These are phyloP conservation scores for Cruciata laevipes DNA, from an alignment of 257 asterid genomes.

Conservation along the genomic window DNA sequence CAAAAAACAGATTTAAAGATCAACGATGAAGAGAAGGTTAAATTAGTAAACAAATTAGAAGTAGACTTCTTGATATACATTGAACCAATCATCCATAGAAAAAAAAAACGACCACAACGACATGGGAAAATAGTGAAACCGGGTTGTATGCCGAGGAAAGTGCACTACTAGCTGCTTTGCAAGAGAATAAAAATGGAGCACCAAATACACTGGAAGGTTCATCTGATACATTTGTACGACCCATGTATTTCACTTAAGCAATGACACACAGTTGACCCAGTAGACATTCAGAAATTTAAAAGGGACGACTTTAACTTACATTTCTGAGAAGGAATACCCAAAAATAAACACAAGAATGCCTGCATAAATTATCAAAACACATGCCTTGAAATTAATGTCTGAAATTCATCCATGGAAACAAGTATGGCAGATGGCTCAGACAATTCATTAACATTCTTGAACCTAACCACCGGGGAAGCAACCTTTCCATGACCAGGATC, in stretches of 20 bases:
- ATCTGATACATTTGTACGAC: background rate
- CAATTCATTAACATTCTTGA: slow-evolving; percentile 43
- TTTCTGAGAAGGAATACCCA: background rate
- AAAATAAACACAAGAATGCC: background rate
- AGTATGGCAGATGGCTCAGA: slow-evolving; percentile 52
- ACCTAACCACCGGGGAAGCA: slow-evolving; percentile 70
- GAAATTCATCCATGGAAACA: slow-evolving; percentile 68
- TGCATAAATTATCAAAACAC: slow-evolving; percentile 12
- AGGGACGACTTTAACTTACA: background rate
- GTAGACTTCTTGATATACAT: background rate
- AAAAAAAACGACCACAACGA: too few relatives aligned
- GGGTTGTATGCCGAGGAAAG: background rate
- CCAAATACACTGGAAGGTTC: background rate
- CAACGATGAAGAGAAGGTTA: slow-evolving; percentile 14
- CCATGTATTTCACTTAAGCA: background rate
- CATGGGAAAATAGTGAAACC: background rate
- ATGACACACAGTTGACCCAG: background rate
- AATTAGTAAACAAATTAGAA: background rate
- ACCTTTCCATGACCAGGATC: slow-evolving; percentile 90
- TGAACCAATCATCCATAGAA: background rate
- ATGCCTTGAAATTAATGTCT: slow-evolving; percentile 66
- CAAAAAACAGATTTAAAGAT: slow-evolving; percentile 12
- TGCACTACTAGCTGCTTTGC: background rate
- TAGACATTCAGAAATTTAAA: background rate
- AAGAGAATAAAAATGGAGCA: background rate